These are phyloP conservation scores for Saccharomyces uvarum DNA, from an alignment of 1,139 yeast species.

Conservation along the genomic window DNA sequence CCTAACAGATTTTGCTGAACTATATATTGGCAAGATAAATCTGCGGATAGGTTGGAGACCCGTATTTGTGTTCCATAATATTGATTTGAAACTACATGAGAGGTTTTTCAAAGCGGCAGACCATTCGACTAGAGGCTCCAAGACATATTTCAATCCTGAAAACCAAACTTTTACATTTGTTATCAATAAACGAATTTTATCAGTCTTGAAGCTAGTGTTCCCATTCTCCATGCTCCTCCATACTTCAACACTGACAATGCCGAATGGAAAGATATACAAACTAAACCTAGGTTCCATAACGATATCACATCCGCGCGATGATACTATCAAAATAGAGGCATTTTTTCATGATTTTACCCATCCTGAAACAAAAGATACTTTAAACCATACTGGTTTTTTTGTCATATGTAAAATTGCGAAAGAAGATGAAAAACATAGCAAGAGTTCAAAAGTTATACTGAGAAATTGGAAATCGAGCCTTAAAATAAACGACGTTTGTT, in stretches of 20 bases:
- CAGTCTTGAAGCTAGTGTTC: constrained; percentile 11
- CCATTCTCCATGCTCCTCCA: constrained; percentile 16
- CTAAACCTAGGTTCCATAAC: constrained; percentile 16
- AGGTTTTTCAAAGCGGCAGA: neutral
- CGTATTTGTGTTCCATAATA: constrained; percentile 15
- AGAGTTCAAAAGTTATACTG: constrained; percentile 7
- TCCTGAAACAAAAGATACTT: constrained; percentile 11
- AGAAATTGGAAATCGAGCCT: constrained; percentile 15
- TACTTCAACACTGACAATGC: constrained; percentile 9
- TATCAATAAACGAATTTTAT: constrained; percentile 3
- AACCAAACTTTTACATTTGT: constrained; percentile 5
- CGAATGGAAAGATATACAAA: constrained; percentile 9
- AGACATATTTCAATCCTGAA: neutral
- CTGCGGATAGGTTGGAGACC: constrained; percentile 18
- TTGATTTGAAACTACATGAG: constrained; percentile 10
- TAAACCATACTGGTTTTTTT: constrained; percentile 17
- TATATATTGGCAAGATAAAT: constrained; percentile 13
- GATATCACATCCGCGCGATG: constrained; percentile 10
- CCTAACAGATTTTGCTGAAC: constrained; percentile 8
- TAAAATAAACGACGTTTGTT: constrained; percentile 4
- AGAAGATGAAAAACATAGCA: constrained; percentile 1
- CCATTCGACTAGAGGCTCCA: neutral
- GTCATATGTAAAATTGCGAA: constrained; percentile 12
- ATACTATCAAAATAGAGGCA: constrained; percentile 13
- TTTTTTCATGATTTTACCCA: constrained; percentile 16